phyloP scores from a whole-genome alignment of 257 asterid genomes.

The Thymus quinquecostatus region DNA sequence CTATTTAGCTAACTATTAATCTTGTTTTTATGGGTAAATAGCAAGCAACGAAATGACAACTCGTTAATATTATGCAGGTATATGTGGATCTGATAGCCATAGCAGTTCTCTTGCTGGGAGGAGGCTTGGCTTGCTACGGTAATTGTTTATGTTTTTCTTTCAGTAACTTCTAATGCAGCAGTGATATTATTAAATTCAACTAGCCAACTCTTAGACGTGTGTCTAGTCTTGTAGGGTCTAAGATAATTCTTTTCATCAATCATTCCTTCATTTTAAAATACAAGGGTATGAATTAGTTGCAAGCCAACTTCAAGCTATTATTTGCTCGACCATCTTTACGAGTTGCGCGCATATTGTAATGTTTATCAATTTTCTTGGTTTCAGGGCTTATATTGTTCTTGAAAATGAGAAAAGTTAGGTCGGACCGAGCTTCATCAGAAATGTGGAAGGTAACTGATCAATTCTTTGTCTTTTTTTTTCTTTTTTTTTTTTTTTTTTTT shows the following conservation, averaged over 20 bases:
- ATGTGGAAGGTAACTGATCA: slow-evolving; percentile 63
- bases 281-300: not conserved
- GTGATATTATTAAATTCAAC: not conserved
- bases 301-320: not conserved
- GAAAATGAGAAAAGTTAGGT: slow-evolving; percentile 81
- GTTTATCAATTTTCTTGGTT: slow-evolving; percentile 21
- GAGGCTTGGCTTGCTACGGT: slow-evolving; percentile 83
- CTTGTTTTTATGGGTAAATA: no score
- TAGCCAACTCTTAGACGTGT: not conserved
- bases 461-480: not conserved
- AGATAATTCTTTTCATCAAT: not conserved
- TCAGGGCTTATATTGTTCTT: slow-evolving; percentile 69
- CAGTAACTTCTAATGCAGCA: not conserved
- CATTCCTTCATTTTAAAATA: slow-evolving; percentile 3
- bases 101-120: slow-evolving; percentile 65
- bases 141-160: not conserved
- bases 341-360: no score
- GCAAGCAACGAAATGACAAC: not conserved
- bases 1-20: no score
- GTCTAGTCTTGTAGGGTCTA: not conserved
- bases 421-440: slow-evolving; percentile 70
- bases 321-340: not conserved
- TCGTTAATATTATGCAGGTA: slow-evolving; percentile 51
- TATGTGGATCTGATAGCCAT: slow-evolving; percentile 66
- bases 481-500: not conserved